Base-by-base conservation (phyloP, 139 green algal genomes). In the Chlorella vulgaris region DNA sequence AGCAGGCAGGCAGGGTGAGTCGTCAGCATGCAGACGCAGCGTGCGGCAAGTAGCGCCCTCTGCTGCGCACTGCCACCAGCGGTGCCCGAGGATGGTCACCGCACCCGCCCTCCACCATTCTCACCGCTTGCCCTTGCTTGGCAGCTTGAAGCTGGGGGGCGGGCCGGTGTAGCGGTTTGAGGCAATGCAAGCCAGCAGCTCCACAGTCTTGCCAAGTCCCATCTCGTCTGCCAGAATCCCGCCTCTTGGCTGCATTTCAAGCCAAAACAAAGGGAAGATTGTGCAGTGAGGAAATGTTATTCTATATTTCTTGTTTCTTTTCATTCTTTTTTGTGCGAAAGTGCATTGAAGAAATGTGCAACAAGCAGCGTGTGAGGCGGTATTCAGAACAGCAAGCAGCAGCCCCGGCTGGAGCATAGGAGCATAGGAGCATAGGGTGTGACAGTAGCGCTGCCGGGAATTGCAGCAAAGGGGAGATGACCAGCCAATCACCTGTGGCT, bases 161-260 rank as follows among this genome's bases (percentile, higher is more conserved):
- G 42, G 74, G 5, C 53, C 70, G 0, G 24, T 28, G 39, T 74
- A 94, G 7, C 81, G 85, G 83, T 98, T 74, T 0, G 87, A 84
- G 4, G 93, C 76, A 60, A 98, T 91, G 67, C 88, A 90, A 4
- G 96, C 93, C 21, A 98, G 86, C 39, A 98, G 80, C 90, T 99
- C 96, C 7, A 99, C 93, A 0, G 94, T 98, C 85, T 99, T 99
- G 28, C 96, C 78, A 63, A 84, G 76, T 3, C 79, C 82, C 86
- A 91, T 92, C 74, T 92, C 89, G 51, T 93, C 90, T 0, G 85
- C 84, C 40, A 93, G 78, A 33, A 95, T 91, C 68, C 90, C 90
- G 35, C 90, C 86, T 0, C 18, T n/a, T 33, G 88, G 81, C 50
- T 67, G 63, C 61, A 63, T 74, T n/a, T n/a, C n/a, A n/a, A n/a